These are phyloP conservation scores for Inga oerstediana DNA, from an alignment of 306 rosid species.

Conservation along the genomic window DNA sequence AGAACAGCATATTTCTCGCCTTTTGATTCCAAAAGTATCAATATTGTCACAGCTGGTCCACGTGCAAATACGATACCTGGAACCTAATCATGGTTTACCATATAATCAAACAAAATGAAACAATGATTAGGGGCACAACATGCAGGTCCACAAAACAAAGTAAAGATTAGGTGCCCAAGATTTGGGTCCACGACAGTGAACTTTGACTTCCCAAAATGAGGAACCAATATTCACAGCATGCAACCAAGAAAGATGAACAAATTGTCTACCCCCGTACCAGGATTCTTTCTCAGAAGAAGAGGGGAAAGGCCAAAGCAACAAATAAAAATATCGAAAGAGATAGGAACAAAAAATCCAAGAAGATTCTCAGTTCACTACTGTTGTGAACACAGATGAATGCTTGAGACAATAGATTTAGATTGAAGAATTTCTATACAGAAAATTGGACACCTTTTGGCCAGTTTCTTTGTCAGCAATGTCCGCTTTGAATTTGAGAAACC, in stretches of 20 bases:
- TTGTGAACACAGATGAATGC: conserved; percentile 15
- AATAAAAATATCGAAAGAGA: conserved; percentile 1
- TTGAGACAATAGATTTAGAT: not conserved
- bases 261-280: not conserved
- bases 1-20: conserved; percentile 87
- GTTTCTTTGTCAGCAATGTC: conserved; percentile 77
- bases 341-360: not conserved
- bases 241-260: not conserved
- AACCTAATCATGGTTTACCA: conserved; percentile 62
- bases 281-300: not conserved
- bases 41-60: conserved; percentile 89
- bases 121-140: conserved; percentile 25
- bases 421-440: conserved; percentile 20
- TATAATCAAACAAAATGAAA: conserved; percentile 42
- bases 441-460: conserved; percentile 63
- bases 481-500: conserved; percentile 89
- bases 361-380: conserved; percentile 5
- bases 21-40: conserved; percentile 80
- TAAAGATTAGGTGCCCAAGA: conserved; percentile 23
- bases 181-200: conserved; percentile 3
- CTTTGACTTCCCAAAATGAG: conserved; percentile 16
- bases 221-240: conserved; percentile 20
- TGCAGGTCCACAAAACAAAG: conserved; percentile 23
- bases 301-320: not conserved
- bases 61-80: conserved; percentile 97